Conservation (phyloP, 805 yeast genomes). For the Candida xiaguanensis region DNA sequence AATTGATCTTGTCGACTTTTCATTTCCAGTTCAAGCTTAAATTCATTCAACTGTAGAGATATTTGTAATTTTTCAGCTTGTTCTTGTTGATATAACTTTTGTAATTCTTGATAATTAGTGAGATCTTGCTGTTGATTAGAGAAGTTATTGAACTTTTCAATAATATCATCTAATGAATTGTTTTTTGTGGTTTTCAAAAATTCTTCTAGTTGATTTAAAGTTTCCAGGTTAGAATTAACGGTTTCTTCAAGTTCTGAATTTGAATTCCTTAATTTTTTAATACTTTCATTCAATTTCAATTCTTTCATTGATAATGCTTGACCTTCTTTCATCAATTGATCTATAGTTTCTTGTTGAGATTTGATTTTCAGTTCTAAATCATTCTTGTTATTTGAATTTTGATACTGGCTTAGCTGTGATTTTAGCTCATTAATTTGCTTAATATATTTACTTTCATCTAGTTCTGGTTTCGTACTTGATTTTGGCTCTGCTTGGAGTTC, state of each 20-base stretch:
- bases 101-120: constrained; percentile 21
- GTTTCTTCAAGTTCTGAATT: constrained; percentile 32
- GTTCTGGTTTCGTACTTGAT: neutral
- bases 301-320: constrained; percentile 69
- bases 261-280: constrained; percentile 52
- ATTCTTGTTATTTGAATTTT: constrained; percentile 7
- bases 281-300: constrained; percentile 58
- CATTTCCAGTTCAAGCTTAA: constrained; percentile 31
- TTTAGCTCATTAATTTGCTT: constrained; percentile 2
- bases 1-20: constrained; percentile 26
- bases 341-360: constrained; percentile 59
- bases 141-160: constrained; percentile 17
- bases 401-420: neutral
- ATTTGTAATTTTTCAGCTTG: constrained; percentile 16
- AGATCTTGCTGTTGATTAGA: constrained; percentile 22
- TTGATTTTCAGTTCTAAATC: constrained; percentile 27
- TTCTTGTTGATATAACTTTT: constrained; percentile 20
- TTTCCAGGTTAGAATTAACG: constrained; percentile 27
- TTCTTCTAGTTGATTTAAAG: constrained; percentile 38
- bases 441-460: neutral
- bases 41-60: constrained; percentile 25
- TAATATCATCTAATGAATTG: constrained; percentile 25
- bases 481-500: neutral
- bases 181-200: constrained; percentile 24
- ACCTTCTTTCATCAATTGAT: constrained; percentile 71